Evolutionary conservation across 2,329 filamentous ascomycete genomes (phyloP).

Genomic region (Botrytis deweyae): DNA sequence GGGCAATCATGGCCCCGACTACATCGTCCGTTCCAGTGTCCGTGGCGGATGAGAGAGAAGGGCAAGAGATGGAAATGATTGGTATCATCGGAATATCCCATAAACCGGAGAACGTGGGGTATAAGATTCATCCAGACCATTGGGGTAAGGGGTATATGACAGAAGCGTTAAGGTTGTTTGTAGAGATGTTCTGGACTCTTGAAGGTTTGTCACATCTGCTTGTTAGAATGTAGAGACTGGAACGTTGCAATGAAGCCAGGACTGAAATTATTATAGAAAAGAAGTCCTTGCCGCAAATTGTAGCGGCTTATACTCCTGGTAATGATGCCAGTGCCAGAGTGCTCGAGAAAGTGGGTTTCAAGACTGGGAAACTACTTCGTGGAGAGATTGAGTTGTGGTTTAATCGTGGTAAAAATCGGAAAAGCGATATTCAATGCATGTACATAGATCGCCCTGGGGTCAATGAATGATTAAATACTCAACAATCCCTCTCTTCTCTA

Average conservation of each 20-base stretch:
- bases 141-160: slow-evolving; percentile 28
- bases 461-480: background rate
- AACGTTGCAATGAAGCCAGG: background rate
- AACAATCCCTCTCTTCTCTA: too few species aligned
- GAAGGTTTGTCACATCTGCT: background rate
- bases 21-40: background rate
- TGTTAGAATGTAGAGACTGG: background rate
- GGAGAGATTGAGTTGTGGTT: slow-evolving; percentile 13
- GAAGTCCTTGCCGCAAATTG: background rate
- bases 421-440: slow-evolving; percentile 11
- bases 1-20: background rate
- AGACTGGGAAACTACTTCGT: slow-evolving; percentile 22
- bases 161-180: slow-evolving; percentile 25
- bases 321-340: slow-evolving; percentile 30
- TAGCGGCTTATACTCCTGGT: slow-evolving; percentile 24
- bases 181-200: slow-evolving; percentile 18
- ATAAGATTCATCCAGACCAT: slow-evolving; percentile 25
- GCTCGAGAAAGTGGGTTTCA: slow-evolving; percentile 29
- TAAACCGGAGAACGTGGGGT: slow-evolving; percentile 24
- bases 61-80: background rate
- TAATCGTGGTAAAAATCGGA: background rate
- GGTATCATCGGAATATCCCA: slow-evolving; percentile 10
- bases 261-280: background rate
- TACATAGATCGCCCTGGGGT: background rate
- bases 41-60: background rate